A percentile compares a stretch with the other conserved stretches of the same genome.
Evolutionary conservation across 176 grass and related monocot species (phyloP).

Genomic region (Rhipidocladum racemiflorum): DNA sequence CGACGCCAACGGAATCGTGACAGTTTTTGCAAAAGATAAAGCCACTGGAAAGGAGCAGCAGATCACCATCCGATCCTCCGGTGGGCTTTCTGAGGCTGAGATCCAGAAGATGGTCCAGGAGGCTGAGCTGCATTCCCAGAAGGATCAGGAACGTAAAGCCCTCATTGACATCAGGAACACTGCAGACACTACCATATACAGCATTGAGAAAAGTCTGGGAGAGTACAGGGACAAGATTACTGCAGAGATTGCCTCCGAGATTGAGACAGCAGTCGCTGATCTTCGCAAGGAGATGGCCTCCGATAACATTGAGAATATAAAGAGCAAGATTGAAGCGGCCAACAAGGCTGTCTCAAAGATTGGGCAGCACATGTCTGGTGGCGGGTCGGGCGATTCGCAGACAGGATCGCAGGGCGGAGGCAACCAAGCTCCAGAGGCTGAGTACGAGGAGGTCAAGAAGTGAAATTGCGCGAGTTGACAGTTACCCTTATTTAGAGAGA

Average conservation of each 20-base stretch:
- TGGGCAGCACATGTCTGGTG: conserved; percentile 39
- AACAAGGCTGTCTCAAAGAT: conserved; percentile 41
- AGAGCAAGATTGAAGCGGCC: conserved; percentile 20
- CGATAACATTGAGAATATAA: conserved; percentile 35
- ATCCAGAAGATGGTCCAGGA: conserved; percentile 46
- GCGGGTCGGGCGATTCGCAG: not conserved
- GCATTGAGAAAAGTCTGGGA: conserved; percentile 41
- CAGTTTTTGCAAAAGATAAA: conserved; percentile 44
- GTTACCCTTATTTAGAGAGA: not conserved
- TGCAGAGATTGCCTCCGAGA: conserved; percentile 33
- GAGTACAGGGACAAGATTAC: conserved; percentile 43
- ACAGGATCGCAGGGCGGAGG: conserved; percentile 13
- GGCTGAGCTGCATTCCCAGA: conserved; percentile 44
- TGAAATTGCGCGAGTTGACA: not conserved
- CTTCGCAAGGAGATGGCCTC: conserved; percentile 28
- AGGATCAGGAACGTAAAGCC: conserved; percentile 45
- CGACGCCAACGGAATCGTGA: conserved; percentile 45
- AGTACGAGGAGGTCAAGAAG: conserved; percentile 44
- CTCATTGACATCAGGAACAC: conserved; percentile 42
- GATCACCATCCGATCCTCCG: conserved; percentile 41
- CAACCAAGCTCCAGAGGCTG: conserved; percentile 34
- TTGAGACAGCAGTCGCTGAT: conserved; percentile 30
- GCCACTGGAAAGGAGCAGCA: conserved; percentile 48
- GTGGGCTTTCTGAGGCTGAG: conserved; percentile 45
- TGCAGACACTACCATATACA: conserved; percentile 42